Evolutionary conservation across 2,329 filamentous ascomycete species (phyloP), one percentile per base, ranked within the genome.

Genomic region (Ceratocystis papillata): DNA sequence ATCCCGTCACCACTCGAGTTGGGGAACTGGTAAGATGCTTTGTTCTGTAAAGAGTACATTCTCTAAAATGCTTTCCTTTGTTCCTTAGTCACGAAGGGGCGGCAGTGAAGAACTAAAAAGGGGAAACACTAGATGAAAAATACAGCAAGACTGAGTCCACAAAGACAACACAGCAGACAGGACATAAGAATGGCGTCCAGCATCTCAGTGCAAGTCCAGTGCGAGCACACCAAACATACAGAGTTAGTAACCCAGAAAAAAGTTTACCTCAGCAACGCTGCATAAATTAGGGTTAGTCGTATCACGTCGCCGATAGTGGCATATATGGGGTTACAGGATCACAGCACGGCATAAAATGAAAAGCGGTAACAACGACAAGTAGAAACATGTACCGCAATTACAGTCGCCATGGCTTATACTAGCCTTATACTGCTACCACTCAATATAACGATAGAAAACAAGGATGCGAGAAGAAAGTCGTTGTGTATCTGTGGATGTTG

Each of bases 31-130:
- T 68, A 68, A 17, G 67, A 50, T n/a, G 59, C 64, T 44, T 65
- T 57, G 53, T 66, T 68, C 41, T 68, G 63, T 5, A 68, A 45
- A 12, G 61, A 50, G 64, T 65, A 68, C 67, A 68, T 68, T 37
- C 28, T 65, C 28, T 17, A 30, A 37, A 30, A 37, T 8, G 12
- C 55, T 59, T 59, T n/a, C 33, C 3, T 37, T 30, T 55, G 25
- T 55, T 17, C 2, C 20, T 20, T 41, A 1, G 12, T 60, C 25
- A 30, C 5, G 0, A n/a, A n/a, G 48, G 17, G 30, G 12, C 10
- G 1, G n/a, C 20, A 53, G 45, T 7, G 30, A 1, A 45, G 8
- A 17, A 20, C 12, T 7, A 1, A 20, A 15, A 12, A n/a, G 28
- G 12, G 55, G 15, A 20, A 8, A 59, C 25, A n/a, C 12, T 15